Conservation (phyloP, 257 asterid genomes). For the Echites panduratus region DNA sequence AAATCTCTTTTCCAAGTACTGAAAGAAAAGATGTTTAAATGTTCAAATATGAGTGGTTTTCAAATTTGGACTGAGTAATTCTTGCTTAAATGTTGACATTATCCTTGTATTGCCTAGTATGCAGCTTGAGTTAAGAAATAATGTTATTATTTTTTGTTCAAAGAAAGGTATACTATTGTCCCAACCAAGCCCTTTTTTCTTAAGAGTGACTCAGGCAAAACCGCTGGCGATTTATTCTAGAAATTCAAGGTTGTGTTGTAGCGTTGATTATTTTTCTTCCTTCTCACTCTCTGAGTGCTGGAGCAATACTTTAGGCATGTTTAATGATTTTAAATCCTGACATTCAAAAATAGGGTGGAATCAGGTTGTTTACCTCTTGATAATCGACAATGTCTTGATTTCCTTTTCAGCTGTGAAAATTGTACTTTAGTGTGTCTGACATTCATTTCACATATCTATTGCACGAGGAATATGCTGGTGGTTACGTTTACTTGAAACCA, state of each 20-base stretch:
- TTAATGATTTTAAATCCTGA: neutral
- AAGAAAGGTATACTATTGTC: neutral
- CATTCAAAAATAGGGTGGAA: neutral
- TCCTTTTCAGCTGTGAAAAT: neutral
- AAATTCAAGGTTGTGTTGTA: neutral
- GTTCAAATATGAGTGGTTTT: neutral
- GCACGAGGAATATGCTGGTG: neutral
- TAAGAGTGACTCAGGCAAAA: neutral
- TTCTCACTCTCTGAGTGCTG: neutral
- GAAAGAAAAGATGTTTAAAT: neutral
- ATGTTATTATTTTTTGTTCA: neutral
- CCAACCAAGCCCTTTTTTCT: neutral
- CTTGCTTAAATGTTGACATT: neutral
- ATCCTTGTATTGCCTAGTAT: neutral
- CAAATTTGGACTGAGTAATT: neutral
- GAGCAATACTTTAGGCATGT: neutral
- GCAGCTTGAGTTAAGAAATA: neutral
- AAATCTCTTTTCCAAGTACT: slow-evolving; percentile 12
- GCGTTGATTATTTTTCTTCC: neutral
- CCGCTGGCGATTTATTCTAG: no score
- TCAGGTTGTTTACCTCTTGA: neutral
- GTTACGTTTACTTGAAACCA: neutral
- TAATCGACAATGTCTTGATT: neutral
- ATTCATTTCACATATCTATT: neutral
- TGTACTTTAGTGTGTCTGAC: neutral